phyloP scores from a whole-genome alignment of 306 rosid species.

The Cucumis cinereus region DNA sequence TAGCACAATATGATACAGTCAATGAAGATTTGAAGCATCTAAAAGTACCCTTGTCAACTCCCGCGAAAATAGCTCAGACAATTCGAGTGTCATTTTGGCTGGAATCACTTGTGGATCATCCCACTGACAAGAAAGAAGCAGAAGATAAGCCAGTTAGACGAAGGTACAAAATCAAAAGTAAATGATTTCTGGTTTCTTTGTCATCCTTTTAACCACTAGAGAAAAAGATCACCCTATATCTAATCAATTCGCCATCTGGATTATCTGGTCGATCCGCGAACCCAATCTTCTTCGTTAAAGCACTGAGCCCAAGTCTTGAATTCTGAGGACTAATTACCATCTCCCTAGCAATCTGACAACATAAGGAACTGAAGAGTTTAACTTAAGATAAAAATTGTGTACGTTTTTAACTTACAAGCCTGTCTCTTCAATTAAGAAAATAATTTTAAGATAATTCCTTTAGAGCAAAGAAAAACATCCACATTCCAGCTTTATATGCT shows the following conservation, averaged over 20 bases:
- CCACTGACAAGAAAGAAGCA: constrained; percentile 47
- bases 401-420: not conserved
- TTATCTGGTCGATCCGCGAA: constrained; percentile 59
- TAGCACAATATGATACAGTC: constrained; percentile 12
- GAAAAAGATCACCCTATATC: constrained; percentile 61
- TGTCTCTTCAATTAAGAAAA: not conserved
- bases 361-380: constrained; percentile 9
- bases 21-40: constrained; percentile 15
- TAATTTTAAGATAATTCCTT: not conserved
- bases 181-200: not conserved
- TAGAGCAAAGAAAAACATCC: not conserved
- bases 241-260: constrained; percentile 81
- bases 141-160: constrained; percentile 13
- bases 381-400: not conserved
- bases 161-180: not conserved
- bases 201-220: not conserved
- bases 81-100: constrained; percentile 66
- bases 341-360: constrained; percentile 84
- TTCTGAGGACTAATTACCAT: constrained; percentile 98
- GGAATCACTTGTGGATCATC: constrained; percentile 91
- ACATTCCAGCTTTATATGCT: not conserved
- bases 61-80: constrained; percentile 87
- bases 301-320: constrained; percentile 60
- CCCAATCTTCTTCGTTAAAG: constrained; percentile 68
- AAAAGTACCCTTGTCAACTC: constrained; percentile 83